Base-by-base conservation (phyloP, 495 filamentous ascomycete species). In the Sabuloglossum arenarium region DNA sequence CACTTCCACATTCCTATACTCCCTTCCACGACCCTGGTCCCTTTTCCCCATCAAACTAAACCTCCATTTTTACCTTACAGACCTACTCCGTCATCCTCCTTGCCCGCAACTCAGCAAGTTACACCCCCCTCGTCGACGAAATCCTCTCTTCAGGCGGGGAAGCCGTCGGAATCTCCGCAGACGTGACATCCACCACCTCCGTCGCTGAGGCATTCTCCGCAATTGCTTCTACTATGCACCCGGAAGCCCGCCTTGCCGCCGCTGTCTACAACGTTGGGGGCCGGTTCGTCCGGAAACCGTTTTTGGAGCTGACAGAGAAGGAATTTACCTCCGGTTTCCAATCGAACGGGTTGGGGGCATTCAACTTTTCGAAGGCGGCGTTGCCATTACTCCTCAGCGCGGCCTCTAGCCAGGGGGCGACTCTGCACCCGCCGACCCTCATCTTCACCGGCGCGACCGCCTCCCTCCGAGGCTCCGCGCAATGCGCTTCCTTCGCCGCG, bases 381-480 rank as follows among this genome's bases (percentile, higher is more conserved):
- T 69, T 96, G 0, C 89, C 89, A 1, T 72, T 84, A 9, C 76
- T 94, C 21, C 76, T 88, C 24, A 67, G 73, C 58, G 68, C 72
- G 28, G 77, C 79, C 19, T 66, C 72, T 5, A 64, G 68, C 53
- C 57, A 61, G 45, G n/a, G n/a, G n/a, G 70, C 73, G 21, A 61
- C 68, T 34, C 24, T 12, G 37, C 60, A 88, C 62, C 86, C 86
- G 4, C 86, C 89, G 0, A 80, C 84, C 1, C 71, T 97, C 32
- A 83, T 95, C 65, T 82, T 95, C 69, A 94, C 90, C 0, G 85
- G 88, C 34, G 88, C 88, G 0, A 95, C 88, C 0, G 88, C 86
- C 1, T 87, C 82, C 14, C 46, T 94, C 2, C 81, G 81, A 58
- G 81, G 84, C 9, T 85, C 80, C 3, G 79, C 86, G 0, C 71